These are phyloP conservation scores for Arthrobotrys musiformis DNA, from an alignment of 2,329 filamentous ascomycete species.

Conservation along the genomic window DNA sequence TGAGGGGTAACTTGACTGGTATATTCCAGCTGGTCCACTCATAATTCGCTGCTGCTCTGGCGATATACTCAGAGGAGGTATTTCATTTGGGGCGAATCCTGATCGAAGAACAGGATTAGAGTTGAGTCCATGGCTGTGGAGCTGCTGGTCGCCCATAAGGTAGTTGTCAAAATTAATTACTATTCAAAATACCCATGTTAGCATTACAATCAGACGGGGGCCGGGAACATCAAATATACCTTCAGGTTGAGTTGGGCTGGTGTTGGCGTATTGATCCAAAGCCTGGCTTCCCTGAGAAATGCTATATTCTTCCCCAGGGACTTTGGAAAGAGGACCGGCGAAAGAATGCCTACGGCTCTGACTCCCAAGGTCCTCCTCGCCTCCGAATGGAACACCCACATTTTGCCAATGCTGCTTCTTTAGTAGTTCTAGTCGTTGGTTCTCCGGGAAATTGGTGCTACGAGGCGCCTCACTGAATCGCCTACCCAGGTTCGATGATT, in stretches of 20 bases:
- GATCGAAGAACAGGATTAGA: constrained; percentile 14
- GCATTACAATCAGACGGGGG: constrained; percentile 63
- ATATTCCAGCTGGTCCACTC: constrained; percentile 38
- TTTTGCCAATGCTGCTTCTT: constrained; percentile 78
- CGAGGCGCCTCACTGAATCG: constrained; percentile 63
- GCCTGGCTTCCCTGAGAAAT: constrained; percentile 58
- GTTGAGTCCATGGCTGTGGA: constrained; percentile 37
- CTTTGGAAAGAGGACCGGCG: constrained; percentile 65
- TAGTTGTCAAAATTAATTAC: constrained; percentile 59
- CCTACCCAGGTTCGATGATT: constrained; percentile 58
- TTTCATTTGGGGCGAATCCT: constrained; percentile 32
- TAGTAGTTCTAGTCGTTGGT: constrained; percentile 72
- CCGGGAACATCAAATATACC: constrained; percentile 62
- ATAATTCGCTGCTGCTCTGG: constrained; percentile 55
- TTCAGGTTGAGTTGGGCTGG: constrained; percentile 52
- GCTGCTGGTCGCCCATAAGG: constrained; percentile 63
- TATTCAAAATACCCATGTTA: constrained; percentile 63
- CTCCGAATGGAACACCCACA: constrained; percentile 70
- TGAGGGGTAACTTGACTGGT: constrained; percentile 36
- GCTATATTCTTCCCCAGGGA: constrained; percentile 66
- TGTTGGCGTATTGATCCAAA: constrained; percentile 66
- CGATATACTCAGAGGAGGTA: constrained; percentile 57
- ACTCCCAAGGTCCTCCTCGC: constrained; percentile 69
- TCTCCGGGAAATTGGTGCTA: constrained; percentile 66
- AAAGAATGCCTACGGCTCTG: constrained; percentile 85